These are phyloP conservation scores for Epichloe uncinata DNA, from an alignment of 2,329 filamentous ascomycete genomes.

Conservation along the genomic window DNA sequence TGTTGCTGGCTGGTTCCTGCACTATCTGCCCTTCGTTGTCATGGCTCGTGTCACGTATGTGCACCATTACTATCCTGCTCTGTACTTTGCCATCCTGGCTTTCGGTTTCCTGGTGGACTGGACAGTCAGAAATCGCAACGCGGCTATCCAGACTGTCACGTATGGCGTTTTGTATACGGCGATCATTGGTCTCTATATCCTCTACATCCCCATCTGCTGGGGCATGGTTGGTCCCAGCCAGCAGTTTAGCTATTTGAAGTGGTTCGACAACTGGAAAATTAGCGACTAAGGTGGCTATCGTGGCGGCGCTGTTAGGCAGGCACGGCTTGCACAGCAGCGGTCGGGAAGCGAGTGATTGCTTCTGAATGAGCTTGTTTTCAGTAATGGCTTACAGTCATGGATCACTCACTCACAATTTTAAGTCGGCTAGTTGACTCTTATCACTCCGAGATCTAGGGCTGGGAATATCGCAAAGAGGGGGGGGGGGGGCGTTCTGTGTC, in stretches of 20 bases:
- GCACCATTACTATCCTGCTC: constrained; percentile 95
- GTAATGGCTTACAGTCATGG: not conserved
- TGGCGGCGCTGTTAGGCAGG: not conserved
- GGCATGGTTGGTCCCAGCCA: constrained; percentile 80
- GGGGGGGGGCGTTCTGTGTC: constrained; percentile 5
- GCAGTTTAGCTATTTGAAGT: constrained; percentile 86
- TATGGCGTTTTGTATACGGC: constrained; percentile 62
- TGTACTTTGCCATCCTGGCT: constrained; percentile 90
- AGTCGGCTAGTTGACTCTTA: not conserved
- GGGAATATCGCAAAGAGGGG: constrained; percentile 4
- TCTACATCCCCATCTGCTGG: constrained; percentile 90
- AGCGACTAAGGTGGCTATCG: constrained; percentile 38
- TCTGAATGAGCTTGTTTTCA: not conserved
- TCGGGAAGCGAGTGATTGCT: not conserved
- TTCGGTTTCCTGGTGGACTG: constrained; percentile 85
- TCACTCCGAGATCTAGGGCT: constrained; percentile 5
- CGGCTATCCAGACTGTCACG: constrained; percentile 49
- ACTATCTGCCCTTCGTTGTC: constrained; percentile 89
- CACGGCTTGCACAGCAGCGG: not conserved
- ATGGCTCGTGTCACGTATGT: constrained; percentile 99
- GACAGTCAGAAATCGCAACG: constrained; percentile 54
- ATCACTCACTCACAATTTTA: not conserved
- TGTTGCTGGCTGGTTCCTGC: constrained; percentile 84
- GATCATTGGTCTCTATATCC: constrained; percentile 70
- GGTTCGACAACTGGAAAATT: constrained; percentile 80